These are phyloP conservation scores for Thinopyrum elongatum DNA, from an alignment of 176 grass and related monocot genomes.

Conservation along the genomic window DNA sequence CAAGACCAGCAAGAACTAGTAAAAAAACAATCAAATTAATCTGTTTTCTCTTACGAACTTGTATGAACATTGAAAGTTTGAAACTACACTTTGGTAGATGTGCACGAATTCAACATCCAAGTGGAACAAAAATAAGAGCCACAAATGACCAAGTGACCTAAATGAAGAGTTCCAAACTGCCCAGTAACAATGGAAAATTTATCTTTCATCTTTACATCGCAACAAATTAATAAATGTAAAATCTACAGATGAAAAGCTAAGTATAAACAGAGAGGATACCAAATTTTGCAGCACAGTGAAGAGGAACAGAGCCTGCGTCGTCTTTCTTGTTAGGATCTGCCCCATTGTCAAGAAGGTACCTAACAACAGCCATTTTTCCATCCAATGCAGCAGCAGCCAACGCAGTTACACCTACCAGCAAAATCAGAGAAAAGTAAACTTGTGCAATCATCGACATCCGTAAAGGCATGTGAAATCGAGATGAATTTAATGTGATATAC, in stretches of 20 bases:
- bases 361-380: conserved; percentile 19
- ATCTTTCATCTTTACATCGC: neutral
- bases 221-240: conserved; percentile 2
- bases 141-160: neutral
- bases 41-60: neutral
- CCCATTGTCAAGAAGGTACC: conserved; percentile 34
- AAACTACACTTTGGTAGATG: neutral
- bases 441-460: neutral
- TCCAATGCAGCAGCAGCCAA: conserved; percentile 32
- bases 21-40: neutral
- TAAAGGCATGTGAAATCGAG: neutral
- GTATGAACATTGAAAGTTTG: neutral
- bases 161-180: neutral
- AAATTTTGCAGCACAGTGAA: conserved; percentile 34
- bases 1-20: neutral
- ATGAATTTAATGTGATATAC: neutral
- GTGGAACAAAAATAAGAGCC: neutral
- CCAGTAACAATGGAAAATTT: neutral
- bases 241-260: neutral
- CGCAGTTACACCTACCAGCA: conserved; percentile 36
- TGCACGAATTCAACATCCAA: conserved; percentile 3
- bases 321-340: conserved; percentile 23
- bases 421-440: neutral
- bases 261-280: conserved; percentile 8
- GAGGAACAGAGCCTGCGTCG: conserved; percentile 10